These are phyloP conservation scores for Metschnikowia vanudenii DNA, from an alignment of 805 yeast species.

Conservation along the genomic window DNA sequence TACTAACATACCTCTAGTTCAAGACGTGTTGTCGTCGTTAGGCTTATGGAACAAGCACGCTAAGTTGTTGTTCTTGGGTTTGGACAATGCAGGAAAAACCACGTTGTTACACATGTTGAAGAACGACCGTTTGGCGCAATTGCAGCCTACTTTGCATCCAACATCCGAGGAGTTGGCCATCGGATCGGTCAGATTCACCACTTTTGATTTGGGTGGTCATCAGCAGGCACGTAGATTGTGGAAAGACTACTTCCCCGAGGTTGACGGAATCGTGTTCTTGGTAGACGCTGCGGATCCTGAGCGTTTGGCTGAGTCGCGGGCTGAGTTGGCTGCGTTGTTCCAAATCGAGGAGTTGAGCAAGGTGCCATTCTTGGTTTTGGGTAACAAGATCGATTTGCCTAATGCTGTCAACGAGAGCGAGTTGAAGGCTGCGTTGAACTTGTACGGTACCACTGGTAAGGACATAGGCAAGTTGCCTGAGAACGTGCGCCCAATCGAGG, in stretches of 20 bases:
- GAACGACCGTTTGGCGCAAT: constrained; percentile 95
- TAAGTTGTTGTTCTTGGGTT: constrained; percentile 45
- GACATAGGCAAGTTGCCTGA: constrained; percentile 61
- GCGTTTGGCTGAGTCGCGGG: constrained; percentile 91
- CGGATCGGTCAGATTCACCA: constrained; percentile 94
- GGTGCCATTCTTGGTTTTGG: constrained; percentile 92
- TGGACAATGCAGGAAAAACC: constrained; percentile 49
- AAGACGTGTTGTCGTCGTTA: constrained; percentile 45
- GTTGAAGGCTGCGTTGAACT: constrained; percentile 83
- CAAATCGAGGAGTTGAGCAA: constrained; percentile 84
- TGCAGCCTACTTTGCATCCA: constrained; percentile 98
- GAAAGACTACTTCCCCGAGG: constrained; percentile 99
- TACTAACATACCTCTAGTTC: constrained; percentile 34
- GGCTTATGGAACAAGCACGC: constrained; percentile 52
- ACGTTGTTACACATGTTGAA: constrained; percentile 50
- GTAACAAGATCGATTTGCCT: constrained; percentile 95
- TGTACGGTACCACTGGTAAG: constrained; percentile 89
- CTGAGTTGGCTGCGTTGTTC: constrained; percentile 90
- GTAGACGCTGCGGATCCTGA: constrained; percentile 97
- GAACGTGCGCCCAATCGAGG: constrained; percentile 87
- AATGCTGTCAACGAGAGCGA: constrained; percentile 94
- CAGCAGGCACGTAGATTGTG: constrained; percentile 98
- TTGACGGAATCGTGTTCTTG: constrained; percentile 91
- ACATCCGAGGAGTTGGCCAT: constrained; percentile 97
- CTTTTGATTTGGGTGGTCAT: constrained; percentile 98